Conservation (phyloP, 352 stramenopile species). For the Phytophthora megakarya region DNA sequence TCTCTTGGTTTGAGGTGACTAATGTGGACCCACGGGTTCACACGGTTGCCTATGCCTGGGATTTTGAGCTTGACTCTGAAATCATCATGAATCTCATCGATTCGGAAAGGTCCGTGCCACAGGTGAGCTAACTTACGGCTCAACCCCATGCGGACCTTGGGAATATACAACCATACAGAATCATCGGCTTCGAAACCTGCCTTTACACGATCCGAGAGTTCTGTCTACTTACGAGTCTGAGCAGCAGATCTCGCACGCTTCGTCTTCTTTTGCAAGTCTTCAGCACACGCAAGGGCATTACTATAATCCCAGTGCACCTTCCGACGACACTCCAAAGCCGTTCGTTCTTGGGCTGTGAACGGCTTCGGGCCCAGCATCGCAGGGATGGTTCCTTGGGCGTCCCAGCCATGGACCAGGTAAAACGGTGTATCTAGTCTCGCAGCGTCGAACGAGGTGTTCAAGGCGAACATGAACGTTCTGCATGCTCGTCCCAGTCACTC, state of each 20-base stretch:
- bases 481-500: slow-evolving; percentile 5
- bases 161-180: no score
- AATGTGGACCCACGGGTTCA: no score
- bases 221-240: no score
- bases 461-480: background rate
- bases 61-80: no score
- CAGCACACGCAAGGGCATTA: background rate
- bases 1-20: no score
- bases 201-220: no score
- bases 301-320: slow-evolving; percentile 13
- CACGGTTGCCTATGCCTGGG: no score
- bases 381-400: background rate
- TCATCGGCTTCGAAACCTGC: no score
- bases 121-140: slow-evolving; percentile 4
- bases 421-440: background rate
- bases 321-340: slow-evolving; percentile 8
- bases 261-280: slow-evolving; percentile 15
- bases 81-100: no score
- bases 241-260: background rate
- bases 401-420: background rate
- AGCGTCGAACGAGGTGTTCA: background rate
- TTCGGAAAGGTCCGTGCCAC: no score
- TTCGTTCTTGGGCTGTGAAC: background rate
- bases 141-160: background rate
- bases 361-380: slow-evolving; percentile 7